phyloP scores from a whole-genome alignment of 306 rosid genomes.

The Ochetophila trinervis region DNA sequence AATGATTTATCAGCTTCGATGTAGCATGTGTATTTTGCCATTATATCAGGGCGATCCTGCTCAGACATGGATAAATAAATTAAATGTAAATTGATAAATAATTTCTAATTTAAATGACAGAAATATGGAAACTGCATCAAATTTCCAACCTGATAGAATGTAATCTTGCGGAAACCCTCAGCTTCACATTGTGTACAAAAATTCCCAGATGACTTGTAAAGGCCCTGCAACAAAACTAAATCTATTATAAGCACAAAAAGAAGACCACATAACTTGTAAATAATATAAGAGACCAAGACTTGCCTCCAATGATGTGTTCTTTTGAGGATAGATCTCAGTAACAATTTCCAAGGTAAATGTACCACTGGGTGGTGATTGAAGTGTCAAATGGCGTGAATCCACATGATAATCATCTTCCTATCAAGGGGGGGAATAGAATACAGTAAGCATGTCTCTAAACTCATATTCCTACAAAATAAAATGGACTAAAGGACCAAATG shows the following conservation, averaged over 20 bases:
- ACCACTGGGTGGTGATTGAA: slow-evolving; percentile 66
- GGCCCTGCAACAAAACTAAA: slow-evolving; percentile 63
- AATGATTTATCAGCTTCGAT: slow-evolving; percentile 79
- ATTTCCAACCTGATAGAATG: slow-evolving; percentile 72
- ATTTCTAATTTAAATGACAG: slow-evolving; percentile 8
- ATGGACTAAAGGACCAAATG: neutral
- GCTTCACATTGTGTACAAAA: slow-evolving; percentile 99
- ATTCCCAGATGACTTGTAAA: slow-evolving; percentile 88
- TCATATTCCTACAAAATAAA: neutral
- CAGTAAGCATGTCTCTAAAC: slow-evolving; percentile 5
- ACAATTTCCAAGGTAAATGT: slow-evolving; percentile 70
- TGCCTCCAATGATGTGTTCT: slow-evolving; percentile 93
- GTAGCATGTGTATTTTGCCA: slow-evolving; percentile 88
- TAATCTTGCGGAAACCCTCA: slow-evolving; percentile 95
- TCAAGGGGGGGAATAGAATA: slow-evolving; percentile 4
- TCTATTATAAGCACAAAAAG: slow-evolving; percentile 12
- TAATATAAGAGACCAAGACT: neutral
- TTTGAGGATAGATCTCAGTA: slow-evolving; percentile 73
- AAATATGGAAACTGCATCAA: slow-evolving; percentile 5
- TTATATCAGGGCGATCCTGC: slow-evolving; percentile 98
- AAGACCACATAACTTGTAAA: neutral
- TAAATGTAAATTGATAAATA: slow-evolving; percentile 18
- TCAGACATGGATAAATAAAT: slow-evolving; percentile 34
- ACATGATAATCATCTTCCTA: slow-evolving; percentile 69
- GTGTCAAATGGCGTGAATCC: slow-evolving; percentile 71